Evolutionary conservation across 305 asterid genomes (phyloP).

Genomic region (Withania somnifera): DNA sequence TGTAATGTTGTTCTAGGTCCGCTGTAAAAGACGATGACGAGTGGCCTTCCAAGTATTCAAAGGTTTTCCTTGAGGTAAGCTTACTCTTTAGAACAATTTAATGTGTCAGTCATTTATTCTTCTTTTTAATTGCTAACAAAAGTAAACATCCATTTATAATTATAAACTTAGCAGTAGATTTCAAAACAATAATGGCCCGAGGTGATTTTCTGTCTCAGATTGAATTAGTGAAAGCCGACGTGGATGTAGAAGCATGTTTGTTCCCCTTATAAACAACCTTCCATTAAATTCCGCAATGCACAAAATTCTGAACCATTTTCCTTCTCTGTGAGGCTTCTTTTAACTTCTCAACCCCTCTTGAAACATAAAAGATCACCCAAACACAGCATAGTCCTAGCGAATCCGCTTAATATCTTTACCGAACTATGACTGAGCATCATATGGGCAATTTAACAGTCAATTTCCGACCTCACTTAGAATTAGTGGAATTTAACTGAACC

Average conservation of each 20-base stretch:
- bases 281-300: background rate
- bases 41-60: constrained; percentile 98
- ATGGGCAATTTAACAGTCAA: background rate
- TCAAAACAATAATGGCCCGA: background rate
- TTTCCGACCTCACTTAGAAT: background rate
- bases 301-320: background rate
- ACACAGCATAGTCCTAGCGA: background rate
- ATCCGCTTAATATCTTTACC: background rate
- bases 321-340: background rate
- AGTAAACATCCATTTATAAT: background rate
- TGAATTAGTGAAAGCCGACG: background rate
- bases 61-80: constrained; percentile 76
- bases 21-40: constrained; percentile 84
- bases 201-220: background rate
- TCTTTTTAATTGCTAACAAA: background rate
- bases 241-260: background rate
- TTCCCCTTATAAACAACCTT: background rate
- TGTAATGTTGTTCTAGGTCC: constrained; percentile 33
- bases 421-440: background rate
- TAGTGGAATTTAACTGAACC: background rate
- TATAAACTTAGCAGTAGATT: background rate
- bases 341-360: background rate
- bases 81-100: background rate
- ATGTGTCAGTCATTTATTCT: background rate
- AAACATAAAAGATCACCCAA: background rate